A percentile compares a stretch with the other conserved stretches of the same genome.
phyloP scores from a whole-genome alignment of 2,329 filamentous ascomycete species.

The Penicillium nordicum region DNA sequence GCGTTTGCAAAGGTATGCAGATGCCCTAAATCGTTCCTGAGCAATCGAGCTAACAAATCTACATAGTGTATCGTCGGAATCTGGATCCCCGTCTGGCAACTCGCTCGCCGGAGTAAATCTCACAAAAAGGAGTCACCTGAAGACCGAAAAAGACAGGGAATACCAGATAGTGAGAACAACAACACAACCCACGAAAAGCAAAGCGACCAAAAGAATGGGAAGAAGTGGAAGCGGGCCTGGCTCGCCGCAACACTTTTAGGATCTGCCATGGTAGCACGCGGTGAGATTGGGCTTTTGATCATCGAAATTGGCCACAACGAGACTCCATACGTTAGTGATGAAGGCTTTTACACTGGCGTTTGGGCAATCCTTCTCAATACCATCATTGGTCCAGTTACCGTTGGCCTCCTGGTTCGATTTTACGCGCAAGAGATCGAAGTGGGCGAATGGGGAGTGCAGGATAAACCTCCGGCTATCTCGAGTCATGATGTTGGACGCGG shows the following conservation, averaged over 20 bases:
- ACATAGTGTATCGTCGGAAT: constrained; percentile 27
- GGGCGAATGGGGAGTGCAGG: constrained; percentile 29
- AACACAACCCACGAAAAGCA: background rate
- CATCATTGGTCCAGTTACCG: constrained; percentile 29
- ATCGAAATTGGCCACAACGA: constrained; percentile 34
- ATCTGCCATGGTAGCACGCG: constrained; percentile 34
- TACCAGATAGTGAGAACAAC: background rate
- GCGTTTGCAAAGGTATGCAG: constrained; percentile 27
- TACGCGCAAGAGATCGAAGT: constrained; percentile 21
- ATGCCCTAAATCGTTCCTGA: accelerated
- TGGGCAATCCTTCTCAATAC: constrained; percentile 36
- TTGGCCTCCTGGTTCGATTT: constrained; percentile 27
- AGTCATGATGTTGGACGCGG: background rate
- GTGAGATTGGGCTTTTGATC: constrained; percentile 33
- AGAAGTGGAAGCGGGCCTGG: constrained; percentile 13
- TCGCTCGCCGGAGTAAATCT: background rate
- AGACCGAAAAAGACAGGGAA: background rate
- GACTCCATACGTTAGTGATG: constrained; percentile 41
- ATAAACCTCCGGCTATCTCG: background rate
- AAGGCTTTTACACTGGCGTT: constrained; percentile 27
- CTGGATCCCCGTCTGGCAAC: constrained; percentile 27
- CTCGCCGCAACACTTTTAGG: constrained; percentile 28
- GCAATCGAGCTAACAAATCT: background rate
- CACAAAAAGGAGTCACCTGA: background rate
- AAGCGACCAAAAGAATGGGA: background rate